Base-by-base conservation (phyloP, 2,329 filamentous ascomycete species). In the Xylaria sp. region DNA sequence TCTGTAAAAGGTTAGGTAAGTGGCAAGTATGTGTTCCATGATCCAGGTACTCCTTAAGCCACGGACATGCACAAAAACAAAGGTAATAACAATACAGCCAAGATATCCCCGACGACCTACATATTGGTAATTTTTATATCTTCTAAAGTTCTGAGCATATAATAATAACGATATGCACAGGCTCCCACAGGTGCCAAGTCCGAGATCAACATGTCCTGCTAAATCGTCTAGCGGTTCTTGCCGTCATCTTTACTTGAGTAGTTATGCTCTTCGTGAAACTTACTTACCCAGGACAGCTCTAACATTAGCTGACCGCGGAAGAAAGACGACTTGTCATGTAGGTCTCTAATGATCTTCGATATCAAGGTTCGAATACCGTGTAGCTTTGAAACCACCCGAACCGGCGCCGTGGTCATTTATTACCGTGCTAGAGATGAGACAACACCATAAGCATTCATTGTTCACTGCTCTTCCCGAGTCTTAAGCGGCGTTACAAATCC, bases 401-500 rank as follows among this genome's bases (percentile, higher is more conserved):
- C 21, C 16, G 58, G 51, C 23, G 37, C 18, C 21, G 32, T 61
- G 50, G 29, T 35, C 18, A 10, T 27, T 37, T 54, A 35, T n/a
- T 54, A 44, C 29, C 40, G 48, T n/a, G 27, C 44, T 44, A 42
- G 25, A 47, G 9, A 29, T 23, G n/a, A 29, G 50, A 66, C 60
- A 63, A 66, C 60, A 63, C 27, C 23, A n/a, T 57, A 29, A 51
- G n/a, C n/a, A n/a, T n/a, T n/a, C 44, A 60, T 63, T 32, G 27
- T 27, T 29, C 57, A 35, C 12, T 29, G 53, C 16, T 53, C 37
- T 68, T 42, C 35, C 35, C 61, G 51, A 61, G 50, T 65, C 55
- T 42, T 21, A 32, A 29, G 25, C 18, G 13, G 8, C 5, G 18
- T 37, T 21, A 29, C 51, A 48, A 32, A 32, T 54, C 48, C 37